Conservation (phyloP, 257 asterid genomes). For the Paraleonurus japonicus region DNA sequence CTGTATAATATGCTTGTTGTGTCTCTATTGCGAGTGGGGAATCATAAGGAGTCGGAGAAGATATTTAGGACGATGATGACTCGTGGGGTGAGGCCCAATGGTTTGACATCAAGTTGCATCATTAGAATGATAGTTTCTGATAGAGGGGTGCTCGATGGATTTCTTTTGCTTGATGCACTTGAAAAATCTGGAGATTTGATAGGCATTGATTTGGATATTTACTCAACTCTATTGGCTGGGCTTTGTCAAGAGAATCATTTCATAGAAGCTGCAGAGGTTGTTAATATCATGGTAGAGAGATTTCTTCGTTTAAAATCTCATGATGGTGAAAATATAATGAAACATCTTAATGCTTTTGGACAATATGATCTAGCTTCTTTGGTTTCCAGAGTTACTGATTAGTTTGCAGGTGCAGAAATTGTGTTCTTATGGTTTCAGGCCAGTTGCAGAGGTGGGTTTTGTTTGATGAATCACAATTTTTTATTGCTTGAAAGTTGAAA, state of each 20-base stretch:
- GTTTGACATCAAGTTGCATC: conserved; percentile 50
- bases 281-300: conserved; percentile 43
- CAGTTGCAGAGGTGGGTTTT: not conserved
- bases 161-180: conserved; percentile 44
- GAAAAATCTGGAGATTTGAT: conserved; percentile 45
- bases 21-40: conserved; percentile 54
- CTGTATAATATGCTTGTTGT: conserved; percentile 56
- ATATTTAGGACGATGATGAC: conserved; percentile 57
- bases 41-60: conserved; percentile 52
- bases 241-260: conserved; percentile 52
- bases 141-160: conserved; percentile 60
- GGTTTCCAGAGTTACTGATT: conserved; percentile 24
- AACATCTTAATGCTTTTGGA: conserved; percentile 34
- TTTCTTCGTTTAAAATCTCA: conserved; percentile 34
- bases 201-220: conserved; percentile 50
- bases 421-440: not conserved
- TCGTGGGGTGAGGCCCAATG: conserved; percentile 61
- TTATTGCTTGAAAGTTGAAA: not conserved
- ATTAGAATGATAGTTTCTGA: conserved; percentile 43
- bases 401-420: not conserved
- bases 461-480: not conserved
- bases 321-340: conserved; percentile 31
- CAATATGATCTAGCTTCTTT: conserved; percentile 46
- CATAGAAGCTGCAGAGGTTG: conserved; percentile 47
- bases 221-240: conserved; percentile 47